A percentile compares a stretch with the other conserved stretches of the same genome.
Evolutionary conservation across 2,329 filamentous ascomycete genomes (phyloP).

Genomic region (Didymella glomerata): DNA sequence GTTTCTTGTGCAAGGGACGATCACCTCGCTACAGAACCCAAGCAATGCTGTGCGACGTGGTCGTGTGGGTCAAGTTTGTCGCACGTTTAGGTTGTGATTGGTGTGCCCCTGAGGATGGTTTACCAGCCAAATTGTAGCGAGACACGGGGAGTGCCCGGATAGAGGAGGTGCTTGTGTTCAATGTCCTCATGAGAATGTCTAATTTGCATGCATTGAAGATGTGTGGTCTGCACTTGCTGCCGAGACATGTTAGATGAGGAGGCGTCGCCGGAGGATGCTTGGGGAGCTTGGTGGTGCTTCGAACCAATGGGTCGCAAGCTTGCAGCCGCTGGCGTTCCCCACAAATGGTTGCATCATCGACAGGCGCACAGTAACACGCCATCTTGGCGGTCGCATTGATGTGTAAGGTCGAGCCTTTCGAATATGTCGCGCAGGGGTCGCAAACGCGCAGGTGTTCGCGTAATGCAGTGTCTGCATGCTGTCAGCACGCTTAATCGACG

Average conservation of each 20-base stretch:
- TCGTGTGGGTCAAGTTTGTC: constrained; percentile 14
- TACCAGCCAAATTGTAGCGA: constrained; percentile 11
- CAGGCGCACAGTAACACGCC: not conserved
- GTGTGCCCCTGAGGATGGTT: constrained; percentile 12
- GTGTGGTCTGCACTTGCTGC: not conserved
- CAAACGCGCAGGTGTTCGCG: not conserved
- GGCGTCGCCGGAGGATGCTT: constrained; percentile 22
- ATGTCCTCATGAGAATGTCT: constrained; percentile 6
- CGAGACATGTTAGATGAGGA: constrained; percentile 8
- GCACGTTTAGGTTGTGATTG: constrained; percentile 11
- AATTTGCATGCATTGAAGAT: constrained; percentile 1
- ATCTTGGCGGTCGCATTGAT: not conserved
- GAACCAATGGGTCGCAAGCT: constrained; percentile 13
- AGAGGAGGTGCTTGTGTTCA: constrained; percentile 12
- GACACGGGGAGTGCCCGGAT: constrained; percentile 7
- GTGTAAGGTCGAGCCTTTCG: not conserved
- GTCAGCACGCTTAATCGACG: not conserved
- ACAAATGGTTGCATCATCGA: constrained; percentile 21
- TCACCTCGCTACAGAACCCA: constrained; percentile 14
- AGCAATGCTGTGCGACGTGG: constrained; percentile 19
- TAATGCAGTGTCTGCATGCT: constrained; percentile 9
- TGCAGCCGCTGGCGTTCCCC: constrained; percentile 8
- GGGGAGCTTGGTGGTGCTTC: constrained; percentile 23
- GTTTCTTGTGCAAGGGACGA: constrained; percentile 23
- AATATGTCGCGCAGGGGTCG: not conserved